phyloP scores from a whole-genome alignment of 805 yeast genomes.

The Lipomyces orientalis region DNA sequence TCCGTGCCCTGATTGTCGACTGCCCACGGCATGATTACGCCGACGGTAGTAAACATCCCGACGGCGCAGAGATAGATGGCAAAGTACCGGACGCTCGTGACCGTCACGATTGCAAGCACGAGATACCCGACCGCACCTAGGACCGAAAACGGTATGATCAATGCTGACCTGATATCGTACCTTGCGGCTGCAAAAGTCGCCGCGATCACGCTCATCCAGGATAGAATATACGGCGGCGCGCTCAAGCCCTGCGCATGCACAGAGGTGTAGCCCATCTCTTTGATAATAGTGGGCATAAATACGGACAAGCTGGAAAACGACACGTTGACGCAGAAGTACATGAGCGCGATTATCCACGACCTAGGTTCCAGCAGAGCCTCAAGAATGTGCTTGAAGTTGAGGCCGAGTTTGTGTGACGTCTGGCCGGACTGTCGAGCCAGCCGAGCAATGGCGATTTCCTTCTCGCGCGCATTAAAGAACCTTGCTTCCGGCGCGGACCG shows the following conservation, averaged over 20 bases:
- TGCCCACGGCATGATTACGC: conserved; percentile 38
- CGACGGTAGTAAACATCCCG: conserved; percentile 39
- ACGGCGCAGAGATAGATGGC: conserved; percentile 37
- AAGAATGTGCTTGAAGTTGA: not conserved
- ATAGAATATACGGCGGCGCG: conserved; percentile 53
- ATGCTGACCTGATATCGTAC: not conserved
- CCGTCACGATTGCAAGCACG: conserved; percentile 33
- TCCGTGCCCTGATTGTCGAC: conserved; percentile 40
- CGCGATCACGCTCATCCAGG: conserved; percentile 7
- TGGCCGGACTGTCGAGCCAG: conserved; percentile 6
- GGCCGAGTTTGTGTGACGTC: conserved; percentile 28
- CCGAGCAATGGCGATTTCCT: conserved; percentile 35
- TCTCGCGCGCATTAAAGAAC: conserved; percentile 17
- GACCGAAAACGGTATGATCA: not conserved
- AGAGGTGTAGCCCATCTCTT: conserved; percentile 51
- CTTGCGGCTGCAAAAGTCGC: conserved; percentile 5
- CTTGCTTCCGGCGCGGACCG: conserved; percentile 8
- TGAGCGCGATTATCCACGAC: conserved; percentile 17
- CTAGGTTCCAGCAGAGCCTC: conserved; percentile 10
- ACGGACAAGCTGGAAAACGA: conserved; percentile 52
- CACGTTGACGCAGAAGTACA: conserved; percentile 41
- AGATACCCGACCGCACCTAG: conserved; percentile 28
- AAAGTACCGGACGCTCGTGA: conserved; percentile 38
- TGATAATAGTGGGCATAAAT: conserved; percentile 54
- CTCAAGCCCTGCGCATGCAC: conserved; percentile 54